Percentiles rank a stretch among this genome's conserved stretches.
Conservation (phyloP, 2,329 filamentous ascomycete species). For the Teratosphaeria epicoccoides region DNA sequence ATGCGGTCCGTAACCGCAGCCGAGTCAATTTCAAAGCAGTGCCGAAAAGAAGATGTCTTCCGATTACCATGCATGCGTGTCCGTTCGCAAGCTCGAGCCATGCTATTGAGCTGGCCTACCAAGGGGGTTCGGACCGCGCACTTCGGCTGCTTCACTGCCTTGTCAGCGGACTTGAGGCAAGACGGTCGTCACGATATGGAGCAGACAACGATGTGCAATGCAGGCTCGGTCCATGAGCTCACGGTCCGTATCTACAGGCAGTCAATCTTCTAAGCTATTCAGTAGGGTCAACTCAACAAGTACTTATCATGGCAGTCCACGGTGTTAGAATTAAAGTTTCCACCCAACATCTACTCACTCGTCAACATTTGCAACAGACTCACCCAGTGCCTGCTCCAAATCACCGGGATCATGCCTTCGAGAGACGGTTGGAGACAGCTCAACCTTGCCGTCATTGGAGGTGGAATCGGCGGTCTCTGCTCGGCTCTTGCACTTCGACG, state of each 20-base stretch:
- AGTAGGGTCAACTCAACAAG: background rate
- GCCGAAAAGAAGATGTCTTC: background rate
- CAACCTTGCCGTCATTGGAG: slow-evolving; percentile 35
- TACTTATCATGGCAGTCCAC: background rate
- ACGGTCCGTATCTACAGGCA: background rate
- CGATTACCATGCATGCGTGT: background rate
- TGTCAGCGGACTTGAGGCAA: background rate
- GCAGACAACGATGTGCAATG: background rate
- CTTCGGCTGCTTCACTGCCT: background rate
- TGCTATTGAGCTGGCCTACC: background rate
- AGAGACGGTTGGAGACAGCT: slow-evolving; percentile 12
- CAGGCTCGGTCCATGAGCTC: background rate
- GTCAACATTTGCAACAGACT: background rate
- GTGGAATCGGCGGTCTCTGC: slow-evolving; percentile 45
- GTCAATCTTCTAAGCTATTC: background rate
- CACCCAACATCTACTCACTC: background rate
- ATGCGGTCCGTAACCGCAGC: background rate
- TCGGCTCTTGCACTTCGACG: slow-evolving; percentile 43
- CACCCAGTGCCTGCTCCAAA: background rate
- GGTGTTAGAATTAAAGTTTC: background rate
- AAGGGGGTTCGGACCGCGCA: background rate
- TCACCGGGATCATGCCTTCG: background rate
- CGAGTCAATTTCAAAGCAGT: background rate
- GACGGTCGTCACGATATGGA: background rate
- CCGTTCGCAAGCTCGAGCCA: background rate